Conservation (phyloP, 2,329 filamentous ascomycete genomes). For the Hymenoscyphus linearis region DNA sequence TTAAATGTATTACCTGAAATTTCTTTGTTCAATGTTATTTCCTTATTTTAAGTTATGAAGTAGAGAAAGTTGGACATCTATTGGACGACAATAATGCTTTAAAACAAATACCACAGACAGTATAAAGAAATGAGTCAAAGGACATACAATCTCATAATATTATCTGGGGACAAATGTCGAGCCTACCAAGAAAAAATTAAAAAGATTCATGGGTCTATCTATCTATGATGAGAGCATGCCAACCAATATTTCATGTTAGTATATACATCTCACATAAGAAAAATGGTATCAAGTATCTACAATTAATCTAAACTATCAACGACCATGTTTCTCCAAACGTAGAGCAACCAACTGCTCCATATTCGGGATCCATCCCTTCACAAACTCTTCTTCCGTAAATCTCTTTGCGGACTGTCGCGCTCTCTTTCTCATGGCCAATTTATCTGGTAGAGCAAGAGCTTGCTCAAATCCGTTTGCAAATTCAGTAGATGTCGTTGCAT, state of each 20-base stretch:
- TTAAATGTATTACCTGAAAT: no score
- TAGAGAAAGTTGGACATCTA: no score
- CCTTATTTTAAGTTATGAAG: no score
- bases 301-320: slow-evolving; percentile 4
- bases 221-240: no score
- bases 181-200: no score
- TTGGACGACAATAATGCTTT: no score
- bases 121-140: no score
- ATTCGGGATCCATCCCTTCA: slow-evolving; percentile 68
- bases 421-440: slow-evolving; percentile 66
- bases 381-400: slow-evolving; percentile 87
- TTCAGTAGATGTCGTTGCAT: slow-evolving; percentile 70
- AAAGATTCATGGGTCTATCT: no score
- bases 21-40: no score
- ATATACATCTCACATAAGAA: not conserved
- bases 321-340: slow-evolving; percentile 7
- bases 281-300: not conserved
- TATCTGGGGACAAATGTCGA: no score
- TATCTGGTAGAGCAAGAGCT: slow-evolving; percentile 68
- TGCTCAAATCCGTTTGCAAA: slow-evolving; percentile 78
- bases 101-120: no score
- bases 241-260: not conserved
- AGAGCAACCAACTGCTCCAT: slow-evolving; percentile 62
- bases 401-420: slow-evolving; percentile 74
- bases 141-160: no score